Percentiles rank a stretch among this genome's conserved stretches.
Conservation (phyloP, 73 alveolate genomes). For the Paraurostyla sp. region DNA sequence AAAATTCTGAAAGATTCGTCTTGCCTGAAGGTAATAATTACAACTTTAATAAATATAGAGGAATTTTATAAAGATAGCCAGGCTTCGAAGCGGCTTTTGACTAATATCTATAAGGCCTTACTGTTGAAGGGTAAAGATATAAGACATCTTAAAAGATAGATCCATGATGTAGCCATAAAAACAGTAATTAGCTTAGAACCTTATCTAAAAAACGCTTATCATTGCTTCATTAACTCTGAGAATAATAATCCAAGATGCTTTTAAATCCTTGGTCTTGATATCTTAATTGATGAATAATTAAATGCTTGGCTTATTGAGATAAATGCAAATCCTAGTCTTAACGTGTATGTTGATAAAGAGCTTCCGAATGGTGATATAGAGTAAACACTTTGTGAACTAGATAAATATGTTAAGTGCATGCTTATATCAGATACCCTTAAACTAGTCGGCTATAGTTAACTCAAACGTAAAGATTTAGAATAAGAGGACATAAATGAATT, state of each 20-base stretch:
- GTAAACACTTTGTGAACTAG: constrained; percentile 73
- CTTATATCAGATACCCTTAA: constrained; percentile 80
- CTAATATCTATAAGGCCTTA: constrained; percentile 46
- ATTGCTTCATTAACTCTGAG: constrained; percentile 50
- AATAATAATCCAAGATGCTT: constrained; percentile 70
- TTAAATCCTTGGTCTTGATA: constrained; percentile 90
- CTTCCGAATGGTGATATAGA: constrained; percentile 66
- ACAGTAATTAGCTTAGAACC: constrained; percentile 58
- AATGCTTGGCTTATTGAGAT: constrained; percentile 92
- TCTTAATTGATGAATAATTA: constrained; percentile 82
- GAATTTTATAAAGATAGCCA: constrained; percentile 56
- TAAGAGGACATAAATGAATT: background rate
- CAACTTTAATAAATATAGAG: background rate
- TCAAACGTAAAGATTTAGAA: background rate
- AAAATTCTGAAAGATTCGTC: constrained; percentile 61
- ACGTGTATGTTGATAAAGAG: constrained; percentile 76
- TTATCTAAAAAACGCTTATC: constrained; percentile 41
- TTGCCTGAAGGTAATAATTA: constrained; percentile 47
- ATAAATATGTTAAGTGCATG: constrained; percentile 74
- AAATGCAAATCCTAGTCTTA: constrained; percentile 90
- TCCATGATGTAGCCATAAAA: constrained; percentile 20
- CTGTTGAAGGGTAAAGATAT: constrained; percentile 26
- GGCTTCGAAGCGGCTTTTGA: constrained; percentile 64
- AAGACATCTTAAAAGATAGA: constrained; percentile 38
- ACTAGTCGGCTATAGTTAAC: constrained; percentile 30